phyloP scores from a whole-genome alignment of 1,284 basidiomycete genomes.

The Phylloporus sp. region DNA sequence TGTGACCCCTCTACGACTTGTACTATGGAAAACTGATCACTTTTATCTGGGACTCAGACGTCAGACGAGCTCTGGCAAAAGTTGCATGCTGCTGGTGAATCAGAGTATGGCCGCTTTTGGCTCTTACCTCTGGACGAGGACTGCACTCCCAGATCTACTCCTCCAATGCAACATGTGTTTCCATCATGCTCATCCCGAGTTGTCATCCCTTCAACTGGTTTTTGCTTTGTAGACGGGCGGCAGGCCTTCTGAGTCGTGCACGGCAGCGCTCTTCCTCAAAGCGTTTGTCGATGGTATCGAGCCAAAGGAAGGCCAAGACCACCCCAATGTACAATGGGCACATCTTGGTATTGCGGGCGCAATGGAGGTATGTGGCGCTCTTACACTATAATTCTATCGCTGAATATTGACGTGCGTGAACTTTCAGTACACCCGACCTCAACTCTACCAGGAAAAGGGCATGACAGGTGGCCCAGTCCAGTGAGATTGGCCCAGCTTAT shows the following conservation, averaged over 20 bases:
- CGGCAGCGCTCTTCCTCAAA: conserved; percentile 90
- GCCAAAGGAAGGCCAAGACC: conserved; percentile 53
- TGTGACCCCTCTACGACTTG: conserved; percentile 24
- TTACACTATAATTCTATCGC: background rate
- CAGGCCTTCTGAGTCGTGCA: conserved; percentile 76
- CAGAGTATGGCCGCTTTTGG: conserved; percentile 85
- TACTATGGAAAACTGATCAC: background rate
- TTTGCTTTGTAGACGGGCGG: conserved; percentile 60
- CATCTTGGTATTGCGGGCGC: conserved; percentile 88
- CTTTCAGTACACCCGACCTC: conserved; percentile 57
- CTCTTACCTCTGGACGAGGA: conserved; percentile 86
- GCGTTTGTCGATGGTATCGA: conserved; percentile 81
- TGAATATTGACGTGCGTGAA: conserved; percentile 6
- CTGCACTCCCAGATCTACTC: conserved; percentile 78
- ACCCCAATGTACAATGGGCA: conserved; percentile 72
- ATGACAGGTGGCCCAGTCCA: conserved; percentile 84
- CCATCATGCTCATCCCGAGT: background rate
- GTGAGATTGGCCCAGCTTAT: conserved; percentile 24
- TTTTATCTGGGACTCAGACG: conserved; percentile 48
- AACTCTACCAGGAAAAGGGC: conserved; percentile 75
- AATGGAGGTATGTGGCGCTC: conserved; percentile 65
- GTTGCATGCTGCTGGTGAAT: conserved; percentile 74
- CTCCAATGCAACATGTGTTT: conserved; percentile 77
- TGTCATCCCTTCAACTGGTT: background rate
- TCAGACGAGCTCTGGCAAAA: conserved; percentile 79